Base-by-base conservation (phyloP, 2,329 filamentous ascomycete species). In the Pyrenophora graminea region DNA sequence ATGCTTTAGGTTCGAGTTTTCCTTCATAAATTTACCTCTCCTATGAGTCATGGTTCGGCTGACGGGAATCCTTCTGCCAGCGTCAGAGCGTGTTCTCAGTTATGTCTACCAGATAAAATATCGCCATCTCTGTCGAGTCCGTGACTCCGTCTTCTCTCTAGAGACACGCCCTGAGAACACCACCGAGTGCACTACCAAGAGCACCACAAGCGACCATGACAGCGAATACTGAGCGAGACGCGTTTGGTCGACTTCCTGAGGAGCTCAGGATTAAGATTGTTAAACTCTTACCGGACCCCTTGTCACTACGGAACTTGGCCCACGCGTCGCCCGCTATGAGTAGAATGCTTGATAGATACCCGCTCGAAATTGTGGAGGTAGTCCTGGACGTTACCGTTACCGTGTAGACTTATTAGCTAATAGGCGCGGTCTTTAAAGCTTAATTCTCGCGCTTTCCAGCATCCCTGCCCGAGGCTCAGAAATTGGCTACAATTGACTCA, bases 351-450 rank as follows among this genome's bases (percentile, higher is more conserved):
- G 19, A 55, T 39, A 48, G 31, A 45, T 55, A 55, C 32, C 32
- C 48, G 44, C 48, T 55, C 13, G 48, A 55, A 42, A 55, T 55
- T 33, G 30, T 51, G 10, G 48, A 55, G 31, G 44, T 15, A 8
- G 15, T 55, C 8, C 17, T 55, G 12, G 44, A 48, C 3, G 18
- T 10, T 48, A 55, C 52, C 25, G 48, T 55, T 55, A 21, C 52
- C 2, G 0, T 42, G 13, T 0, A 39, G 30, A 51, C 13, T 2
- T 31, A 39, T 43, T 32, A 32, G 13, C 1, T 48, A 9, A 43
- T 48, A 9, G 13, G 4, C 39, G 45, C 39, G 23, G 39, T 43
- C 1, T 32, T 48, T 17, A 43, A 48, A 48, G 31, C 31, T 7
- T 39, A 32, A 2, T 32, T 48, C 25, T 42, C 23, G 15, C 18